These are phyloP conservation scores for Diaporthe sp. DNA, from an alignment of 2,329 filamentous ascomycete genomes.

Conservation along the genomic window DNA sequence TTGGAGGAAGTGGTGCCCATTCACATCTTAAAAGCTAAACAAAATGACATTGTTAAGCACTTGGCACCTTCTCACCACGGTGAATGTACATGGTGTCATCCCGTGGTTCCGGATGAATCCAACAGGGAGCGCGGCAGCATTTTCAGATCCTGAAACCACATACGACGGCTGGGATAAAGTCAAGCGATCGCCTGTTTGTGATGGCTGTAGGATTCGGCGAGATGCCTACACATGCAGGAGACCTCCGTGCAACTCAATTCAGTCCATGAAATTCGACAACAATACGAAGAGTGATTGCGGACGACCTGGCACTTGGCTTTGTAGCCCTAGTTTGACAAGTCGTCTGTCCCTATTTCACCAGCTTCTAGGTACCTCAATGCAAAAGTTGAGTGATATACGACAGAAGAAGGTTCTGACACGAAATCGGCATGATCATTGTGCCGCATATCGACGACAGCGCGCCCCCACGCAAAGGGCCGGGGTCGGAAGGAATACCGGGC, in stretches of 20 bases:
- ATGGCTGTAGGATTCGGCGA: not conserved
- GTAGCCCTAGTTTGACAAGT: not conserved
- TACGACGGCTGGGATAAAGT: not conserved
- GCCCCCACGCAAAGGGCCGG: not conserved
- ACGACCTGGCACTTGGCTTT: no score
- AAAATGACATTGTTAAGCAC: not conserved
- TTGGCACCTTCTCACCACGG: not conserved
- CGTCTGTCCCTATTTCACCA: not conserved
- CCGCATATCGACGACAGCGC: no score
- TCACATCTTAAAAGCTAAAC: not conserved
- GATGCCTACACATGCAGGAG: not conserved
- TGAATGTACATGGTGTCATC: not conserved
- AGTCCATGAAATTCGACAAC: not conserved
- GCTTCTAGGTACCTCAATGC: not conserved
- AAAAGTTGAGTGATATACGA: no score
- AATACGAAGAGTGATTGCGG: not conserved
- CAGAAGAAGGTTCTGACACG: not conserved
- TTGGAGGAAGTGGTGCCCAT: not conserved
- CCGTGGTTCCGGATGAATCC: not conserved
- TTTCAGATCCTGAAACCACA: not conserved
- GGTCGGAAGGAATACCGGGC: not conserved
- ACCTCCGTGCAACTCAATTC: not conserved
- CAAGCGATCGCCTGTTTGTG: not conserved
- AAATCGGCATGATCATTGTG: no score
- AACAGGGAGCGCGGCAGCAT: not conserved